Base-by-base conservation (phyloP, 2,329 filamentous ascomycete genomes). In the Penicillium corylophilum region DNA sequence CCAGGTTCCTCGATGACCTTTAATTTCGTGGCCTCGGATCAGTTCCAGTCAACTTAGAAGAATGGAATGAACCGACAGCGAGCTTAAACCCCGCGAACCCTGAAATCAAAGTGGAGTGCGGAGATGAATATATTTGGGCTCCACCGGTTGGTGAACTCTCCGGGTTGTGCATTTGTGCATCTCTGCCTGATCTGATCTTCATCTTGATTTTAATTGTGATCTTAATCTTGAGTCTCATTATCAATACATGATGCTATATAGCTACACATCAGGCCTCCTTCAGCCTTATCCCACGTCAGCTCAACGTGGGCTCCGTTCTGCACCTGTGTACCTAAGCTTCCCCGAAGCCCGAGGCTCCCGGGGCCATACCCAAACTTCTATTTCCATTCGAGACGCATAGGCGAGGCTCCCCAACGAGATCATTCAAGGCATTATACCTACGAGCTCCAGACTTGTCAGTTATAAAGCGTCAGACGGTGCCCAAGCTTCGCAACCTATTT, bases 101-200 rank as follows among this genome's bases (percentile, higher is more conserved):
- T 13, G 18, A 22, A 23, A n/a, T 16, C 12, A 20, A 13, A 29
- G 46, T 49, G 40, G 40, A 39, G 31, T 44, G 40, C 40, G 46
- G 31, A 44, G 51, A 51, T 38, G 47, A 46, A 46, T 50, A 33
- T 28, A 29, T 35, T 18, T 4, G 10, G 20, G 28, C 36, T 48
- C 46, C 38, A 42, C 38, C 39, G 38, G 46, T 9, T 28, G 28
- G 13, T 26, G 28, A 22, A 35, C 26, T 26, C 18, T 40, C 20
- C 20, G 33, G 16, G 5, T 31, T 20, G 36, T 39, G 36, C 18
- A 39, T 5, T 39, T 39, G 39, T 41, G 39, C 22, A 26, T 39
- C 5, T 15, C 9, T 2, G 8, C 20, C 16, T 3, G 15, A 47
- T 36, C 1, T 36, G 3, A 12, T 12, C 16, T 12, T 20, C 18